Evolutionary conservation across 176 grass and related monocot genomes (phyloP).

Genomic region (Chrysopogon serrulatus): DNA sequence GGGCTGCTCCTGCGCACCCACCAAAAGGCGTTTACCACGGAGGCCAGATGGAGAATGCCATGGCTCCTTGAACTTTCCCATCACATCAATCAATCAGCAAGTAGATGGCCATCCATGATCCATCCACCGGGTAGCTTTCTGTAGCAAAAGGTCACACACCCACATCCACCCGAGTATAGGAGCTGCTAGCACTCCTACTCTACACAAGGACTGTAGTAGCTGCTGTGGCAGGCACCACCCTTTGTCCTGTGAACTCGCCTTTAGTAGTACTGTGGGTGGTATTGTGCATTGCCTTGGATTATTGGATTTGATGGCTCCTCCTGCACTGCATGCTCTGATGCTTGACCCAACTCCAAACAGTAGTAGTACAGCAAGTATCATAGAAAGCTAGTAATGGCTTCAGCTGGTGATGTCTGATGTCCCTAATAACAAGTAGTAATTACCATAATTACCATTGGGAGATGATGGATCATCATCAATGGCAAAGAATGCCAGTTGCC

Average conservation of each 20-base stretch:
- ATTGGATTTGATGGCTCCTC: not conserved
- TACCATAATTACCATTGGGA: not conserved
- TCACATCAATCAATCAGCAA: conserved; percentile 20
- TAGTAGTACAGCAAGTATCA: not conserved
- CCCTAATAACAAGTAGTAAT: not conserved
- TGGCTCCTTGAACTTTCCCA: conserved; percentile 27
- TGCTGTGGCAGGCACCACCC: not conserved
- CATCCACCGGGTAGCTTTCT: not conserved
- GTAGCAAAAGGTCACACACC: conserved; percentile 7
- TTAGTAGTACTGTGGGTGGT: not conserved
- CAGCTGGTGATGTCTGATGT: not conserved
- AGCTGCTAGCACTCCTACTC: not conserved
- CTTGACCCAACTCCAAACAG: not conserved
- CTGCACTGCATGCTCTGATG: not conserved
- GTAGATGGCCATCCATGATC: not conserved
- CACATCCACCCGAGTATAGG: not conserved
- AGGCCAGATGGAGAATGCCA: conserved; percentile 21
- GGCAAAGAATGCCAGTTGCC: not conserved
- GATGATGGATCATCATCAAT: not conserved
- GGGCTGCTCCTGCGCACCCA: not conserved
- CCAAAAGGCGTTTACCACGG: conserved; percentile 6
- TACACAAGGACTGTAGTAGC: not conserved
- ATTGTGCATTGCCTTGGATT: not conserved
- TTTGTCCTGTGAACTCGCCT: not conserved
- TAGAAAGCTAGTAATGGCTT: not conserved